phyloP scores from a whole-genome alignment of 2,329 filamentous ascomycete species.

The Botrytis porri region DNA sequence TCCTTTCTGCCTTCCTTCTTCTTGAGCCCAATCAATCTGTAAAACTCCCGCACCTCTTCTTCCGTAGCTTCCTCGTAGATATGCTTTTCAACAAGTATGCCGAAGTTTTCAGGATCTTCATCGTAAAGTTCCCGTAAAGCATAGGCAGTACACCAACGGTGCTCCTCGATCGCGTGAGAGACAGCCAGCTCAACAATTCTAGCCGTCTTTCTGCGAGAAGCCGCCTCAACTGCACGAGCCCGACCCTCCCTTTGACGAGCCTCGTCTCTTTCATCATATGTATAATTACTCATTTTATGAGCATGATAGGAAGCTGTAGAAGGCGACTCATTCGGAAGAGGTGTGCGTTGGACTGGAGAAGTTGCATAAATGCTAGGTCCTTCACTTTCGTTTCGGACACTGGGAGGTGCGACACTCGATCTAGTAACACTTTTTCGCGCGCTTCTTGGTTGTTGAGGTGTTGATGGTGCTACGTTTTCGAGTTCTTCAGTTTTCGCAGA shows the following conservation, averaged over 20 bases:
- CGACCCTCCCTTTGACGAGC: conserved; percentile 24
- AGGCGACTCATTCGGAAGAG: conserved; percentile 15
- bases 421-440: conserved; percentile 25
- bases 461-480: conserved; percentile 11
- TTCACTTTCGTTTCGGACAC: conserved; percentile 16
- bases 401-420: conserved; percentile 19
- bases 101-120: conserved; percentile 50
- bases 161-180: conserved; percentile 54
- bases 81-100: conserved; percentile 56
- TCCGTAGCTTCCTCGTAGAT: conserved; percentile 53
- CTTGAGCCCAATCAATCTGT: conserved; percentile 49
- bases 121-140: conserved; percentile 60
- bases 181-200: conserved; percentile 57
- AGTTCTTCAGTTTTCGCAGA: conserved; percentile 25
- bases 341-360: conserved; percentile 11
- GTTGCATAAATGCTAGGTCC: conserved; percentile 10
- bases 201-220: conserved; percentile 40
- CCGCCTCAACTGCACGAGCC: conserved; percentile 24
- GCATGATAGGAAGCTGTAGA: conserved; percentile 14
- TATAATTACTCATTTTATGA: conserved; percentile 14
- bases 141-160: conserved; percentile 60
- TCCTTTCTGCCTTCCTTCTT: conserved; percentile 57
- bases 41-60: conserved; percentile 52
- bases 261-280: conserved; percentile 14
- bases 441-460: conserved; percentile 24